These are phyloP conservation scores for Solanum paucissectum DNA, from an alignment of 257 asterid species.

Conservation along the genomic window DNA sequence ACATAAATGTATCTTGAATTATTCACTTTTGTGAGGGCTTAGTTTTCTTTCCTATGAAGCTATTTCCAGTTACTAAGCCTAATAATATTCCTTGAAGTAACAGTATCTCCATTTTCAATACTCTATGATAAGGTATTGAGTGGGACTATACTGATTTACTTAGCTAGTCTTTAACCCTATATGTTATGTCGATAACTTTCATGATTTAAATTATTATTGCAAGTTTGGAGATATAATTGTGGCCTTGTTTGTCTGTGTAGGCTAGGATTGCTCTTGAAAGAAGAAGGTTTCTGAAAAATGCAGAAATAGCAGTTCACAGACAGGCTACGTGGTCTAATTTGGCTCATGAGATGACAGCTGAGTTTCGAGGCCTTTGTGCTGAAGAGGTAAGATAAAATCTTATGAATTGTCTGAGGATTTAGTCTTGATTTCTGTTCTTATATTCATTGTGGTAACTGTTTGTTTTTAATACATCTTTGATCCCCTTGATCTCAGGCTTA, in stretches of 20 bases:
- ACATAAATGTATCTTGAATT: not conserved
- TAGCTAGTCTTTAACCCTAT: not conserved
- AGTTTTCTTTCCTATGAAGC: not conserved
- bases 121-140: not conserved
- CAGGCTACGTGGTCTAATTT: constrained; percentile 93
- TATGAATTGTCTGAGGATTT: not conserved
- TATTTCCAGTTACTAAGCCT: not conserved
- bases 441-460: constrained; percentile 1
- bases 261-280: constrained; percentile 99
- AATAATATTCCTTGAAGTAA: not conserved
- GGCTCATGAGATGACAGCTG: constrained; percentile 99
- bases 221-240: not conserved
- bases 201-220: not conserved
- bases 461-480: not conserved
- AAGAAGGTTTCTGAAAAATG: constrained; percentile 84
- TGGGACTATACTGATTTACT: not conserved
- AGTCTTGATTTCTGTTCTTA: not conserved
- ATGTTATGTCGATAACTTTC: not conserved
- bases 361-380: constrained; percentile 94
- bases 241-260: constrained; percentile 25
- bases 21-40: not conserved
- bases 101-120: not conserved
- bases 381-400: constrained; percentile 63
- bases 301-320: constrained; percentile 88
- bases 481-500: constrained; percentile 55